phyloP scores from a whole-genome alignment of 495 filamentous ascomycete genomes.

The Hypoxylon cercidicola region DNA sequence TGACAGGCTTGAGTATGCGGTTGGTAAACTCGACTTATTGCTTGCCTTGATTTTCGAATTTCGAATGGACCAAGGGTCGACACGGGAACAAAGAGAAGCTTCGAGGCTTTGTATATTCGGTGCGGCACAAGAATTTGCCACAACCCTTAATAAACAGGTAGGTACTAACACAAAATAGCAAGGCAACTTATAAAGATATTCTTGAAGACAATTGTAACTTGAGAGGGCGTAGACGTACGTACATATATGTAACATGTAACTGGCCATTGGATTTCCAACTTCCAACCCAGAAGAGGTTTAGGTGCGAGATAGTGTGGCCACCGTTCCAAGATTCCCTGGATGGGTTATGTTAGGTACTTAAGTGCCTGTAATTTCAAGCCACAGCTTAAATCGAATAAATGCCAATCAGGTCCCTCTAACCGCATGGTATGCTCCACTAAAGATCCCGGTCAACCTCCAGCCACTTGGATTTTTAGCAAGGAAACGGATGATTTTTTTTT shows the following conservation, averaged over 20 bases:
- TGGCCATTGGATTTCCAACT: constrained; percentile 21
- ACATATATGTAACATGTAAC: constrained; percentile 1
- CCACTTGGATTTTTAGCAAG: constrained; percentile 40
- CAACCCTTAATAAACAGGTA: no score
- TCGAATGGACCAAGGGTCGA: no score
- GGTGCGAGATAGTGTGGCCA: no score
- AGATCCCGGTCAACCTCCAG: constrained; percentile 32
- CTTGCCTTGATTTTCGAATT: no score
- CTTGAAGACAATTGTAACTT: not conserved
- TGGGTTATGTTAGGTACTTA: constrained; percentile 7
- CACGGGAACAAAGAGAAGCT: no score
- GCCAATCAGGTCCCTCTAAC: constrained; percentile 19
- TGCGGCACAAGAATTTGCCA: no score
- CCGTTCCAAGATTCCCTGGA: not conserved
- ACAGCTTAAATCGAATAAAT: constrained; percentile 21
- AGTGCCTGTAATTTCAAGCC: constrained; percentile 22
- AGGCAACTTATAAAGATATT: not conserved
- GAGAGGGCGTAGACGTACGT: not conserved
- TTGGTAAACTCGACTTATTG: no score
- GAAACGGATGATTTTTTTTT: constrained; percentile 39
- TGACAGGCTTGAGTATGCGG: no score
- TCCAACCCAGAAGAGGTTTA: constrained; percentile 22
- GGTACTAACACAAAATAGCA: no score
- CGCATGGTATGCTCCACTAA: constrained; percentile 4
- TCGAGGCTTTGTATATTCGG: no score